Percentiles rank a stretch among this genome's conserved stretches.
These are phyloP conservation scores for Botrytis paeoniae DNA, from an alignment of 2,329 filamentous ascomycete species.

Conservation along the genomic window DNA sequence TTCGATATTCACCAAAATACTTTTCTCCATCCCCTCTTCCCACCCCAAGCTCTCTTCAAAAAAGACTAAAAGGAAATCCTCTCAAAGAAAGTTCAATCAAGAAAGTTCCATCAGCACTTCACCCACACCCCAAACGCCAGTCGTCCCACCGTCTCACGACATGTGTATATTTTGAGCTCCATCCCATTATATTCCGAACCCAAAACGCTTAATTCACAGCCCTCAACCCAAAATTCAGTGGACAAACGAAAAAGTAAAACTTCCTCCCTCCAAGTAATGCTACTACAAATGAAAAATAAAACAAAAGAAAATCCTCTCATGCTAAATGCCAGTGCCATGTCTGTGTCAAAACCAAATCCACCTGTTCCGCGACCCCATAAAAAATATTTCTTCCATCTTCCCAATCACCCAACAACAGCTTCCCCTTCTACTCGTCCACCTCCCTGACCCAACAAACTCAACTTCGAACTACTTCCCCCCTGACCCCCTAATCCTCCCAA, in stretches of 20 bases:
- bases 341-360: neutral
- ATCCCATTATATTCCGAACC: neutral
- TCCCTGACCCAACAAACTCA: neutral
- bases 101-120: neutral
- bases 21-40: neutral
- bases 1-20: neutral
- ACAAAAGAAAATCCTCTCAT: neutral
- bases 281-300: neutral
- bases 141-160: conserved; percentile 9
- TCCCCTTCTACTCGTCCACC: neutral
- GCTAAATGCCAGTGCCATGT: neutral
- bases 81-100: neutral
- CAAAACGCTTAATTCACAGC: neutral
- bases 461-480: conserved; percentile 8
- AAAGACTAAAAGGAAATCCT: neutral
- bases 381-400: neutral
- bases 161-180: conserved; percentile 11
- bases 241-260: neutral
- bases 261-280: neutral
- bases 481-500: neutral
- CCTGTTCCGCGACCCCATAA: neutral
- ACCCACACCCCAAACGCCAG: neutral
- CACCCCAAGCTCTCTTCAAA: neutral
- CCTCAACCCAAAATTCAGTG: neutral
- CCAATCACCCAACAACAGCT: neutral